Base-by-base conservation (phyloP, 2,329 filamentous ascomycete species). In the Trichoderma sp. region DNA sequence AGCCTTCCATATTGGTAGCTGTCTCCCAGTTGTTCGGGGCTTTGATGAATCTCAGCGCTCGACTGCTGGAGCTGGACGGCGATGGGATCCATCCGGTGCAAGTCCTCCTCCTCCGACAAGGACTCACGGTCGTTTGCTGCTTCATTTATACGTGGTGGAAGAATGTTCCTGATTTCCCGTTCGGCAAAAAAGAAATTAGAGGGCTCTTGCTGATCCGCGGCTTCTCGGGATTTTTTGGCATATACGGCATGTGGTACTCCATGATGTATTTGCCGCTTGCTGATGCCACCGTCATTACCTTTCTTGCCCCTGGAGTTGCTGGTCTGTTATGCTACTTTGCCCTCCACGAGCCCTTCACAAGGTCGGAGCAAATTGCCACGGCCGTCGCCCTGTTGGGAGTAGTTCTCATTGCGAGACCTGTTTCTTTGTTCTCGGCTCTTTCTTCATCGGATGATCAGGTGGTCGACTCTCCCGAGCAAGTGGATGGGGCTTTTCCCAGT, bases 261-360 rank as follows among this genome's bases (percentile, higher is more conserved):
- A 84, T 84, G 67, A 86, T 92, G 75, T 96, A 96, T 73, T 86
- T 97, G 3, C 92, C 92, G 0, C 84, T 97, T 2, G 91, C 92
- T 17, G 93, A 97, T 76, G 93, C 93, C 2, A 95, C 92, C 0
- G 93, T 97, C 37, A 90, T 97, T 64, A 95, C 92, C 9, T 97
- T 97, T 76, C 84, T 97, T 6, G 87, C 91, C 0, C 94, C 94
- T 0, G 90, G 90, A 15, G 83, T 96, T 6, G 87, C 92, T 22
- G 92, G 92, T 67, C 92, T 94, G 80, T 85, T 91, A 19, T 97
- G 93, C 76, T 93, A 91, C 39, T 82, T 93, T 66, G 79, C 94
- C 42, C 79, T 89, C 19, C 86, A 88, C 61, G 92, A 97, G 73
- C 90, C 91, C 0, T 97, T 94, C 75, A 92, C 91, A 2, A 84